Evolutionary conservation across 2,329 filamentous ascomycete species (phyloP).

Genomic region (Fusarium pseudograminearum): DNA sequence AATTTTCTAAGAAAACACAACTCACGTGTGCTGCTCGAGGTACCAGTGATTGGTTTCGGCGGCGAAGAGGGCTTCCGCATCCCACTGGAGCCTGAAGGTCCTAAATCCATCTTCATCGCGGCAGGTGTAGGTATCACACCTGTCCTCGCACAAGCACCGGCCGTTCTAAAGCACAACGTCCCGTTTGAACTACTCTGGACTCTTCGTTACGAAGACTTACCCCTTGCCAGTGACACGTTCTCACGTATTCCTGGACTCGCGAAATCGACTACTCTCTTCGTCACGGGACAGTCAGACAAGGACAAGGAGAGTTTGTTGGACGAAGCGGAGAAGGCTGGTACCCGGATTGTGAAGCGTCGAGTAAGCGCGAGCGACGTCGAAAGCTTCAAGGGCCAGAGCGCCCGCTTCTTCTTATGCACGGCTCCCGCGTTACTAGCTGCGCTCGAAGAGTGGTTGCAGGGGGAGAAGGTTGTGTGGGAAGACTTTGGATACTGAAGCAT

Average conservation of each 20-base stretch:
- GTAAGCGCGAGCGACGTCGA: conserved; percentile 59
- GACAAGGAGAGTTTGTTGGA: conserved; percentile 53
- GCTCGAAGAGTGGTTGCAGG: conserved; percentile 65
- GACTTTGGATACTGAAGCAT: conserved; percentile 68
- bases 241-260: conserved; percentile 64
- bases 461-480: conserved; percentile 67
- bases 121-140: conserved; percentile 89
- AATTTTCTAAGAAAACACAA: conserved; percentile 71
- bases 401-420: conserved; percentile 66
- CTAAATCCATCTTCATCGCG: conserved; percentile 72
- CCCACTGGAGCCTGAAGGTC: conserved; percentile 37
- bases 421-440: conserved; percentile 56
- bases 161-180: conserved; percentile 55
- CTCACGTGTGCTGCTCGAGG: conserved; percentile 65
- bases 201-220: conserved; percentile 70
- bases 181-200: conserved; percentile 76
- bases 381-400: conserved; percentile 52
- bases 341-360: conserved; percentile 53
- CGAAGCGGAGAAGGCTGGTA: conserved; percentile 53
- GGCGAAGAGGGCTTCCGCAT: conserved; percentile 65
- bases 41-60: conserved; percentile 79
- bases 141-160: conserved; percentile 74
- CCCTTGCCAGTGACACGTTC: conserved; percentile 71
- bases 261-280: conserved; percentile 68
- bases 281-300: conserved; percentile 65